Conservation (phyloP, 2,329 filamentous ascomycete species). For the Cercospora citrullina region DNA sequence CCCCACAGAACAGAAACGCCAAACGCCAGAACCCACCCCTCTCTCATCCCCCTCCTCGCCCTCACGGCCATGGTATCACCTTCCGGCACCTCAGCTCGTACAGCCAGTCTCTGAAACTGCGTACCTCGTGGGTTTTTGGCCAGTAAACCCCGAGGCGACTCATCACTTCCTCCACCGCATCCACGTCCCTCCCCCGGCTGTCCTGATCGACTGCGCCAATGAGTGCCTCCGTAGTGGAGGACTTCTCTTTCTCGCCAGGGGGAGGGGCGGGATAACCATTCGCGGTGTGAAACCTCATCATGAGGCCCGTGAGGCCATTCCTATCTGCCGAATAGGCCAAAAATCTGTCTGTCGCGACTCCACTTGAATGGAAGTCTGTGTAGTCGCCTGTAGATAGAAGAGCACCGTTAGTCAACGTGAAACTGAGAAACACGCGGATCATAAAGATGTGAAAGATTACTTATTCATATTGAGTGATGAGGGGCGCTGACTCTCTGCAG, state of each 20-base stretch:
- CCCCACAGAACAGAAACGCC: neutral
- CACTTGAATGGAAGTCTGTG: neutral
- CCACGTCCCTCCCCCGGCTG: neutral
- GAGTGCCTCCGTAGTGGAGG: slow-evolving; percentile 4
- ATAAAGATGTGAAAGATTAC: neutral
- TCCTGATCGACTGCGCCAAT: slow-evolving; percentile 1
- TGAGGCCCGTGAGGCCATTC: neutral
- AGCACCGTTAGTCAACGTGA: neutral
- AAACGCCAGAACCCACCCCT: neutral
- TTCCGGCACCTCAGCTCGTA: neutral
- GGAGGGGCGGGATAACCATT: neutral
- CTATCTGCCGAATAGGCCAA: slow-evolving; percentile 8
- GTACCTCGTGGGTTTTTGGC: neutral
- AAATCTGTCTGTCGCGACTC: slow-evolving; percentile 6
- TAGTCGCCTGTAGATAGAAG: neutral
- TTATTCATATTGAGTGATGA: neutral
- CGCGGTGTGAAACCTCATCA: neutral
- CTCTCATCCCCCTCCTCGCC: neutral
- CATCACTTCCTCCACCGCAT: slow-evolving; percentile 4
- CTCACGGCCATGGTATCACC: neutral
- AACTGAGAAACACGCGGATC: neutral
- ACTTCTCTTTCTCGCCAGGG: neutral
- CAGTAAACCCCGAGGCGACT: slow-evolving; percentile 10
- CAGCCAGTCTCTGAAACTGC: neutral
- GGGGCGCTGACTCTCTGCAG: neutral